A percentile compares a stretch with the other conserved stretches of the same genome.
phyloP scores from a whole-genome alignment of 345 rosid genomes.

The Citrus maxima region DNA sequence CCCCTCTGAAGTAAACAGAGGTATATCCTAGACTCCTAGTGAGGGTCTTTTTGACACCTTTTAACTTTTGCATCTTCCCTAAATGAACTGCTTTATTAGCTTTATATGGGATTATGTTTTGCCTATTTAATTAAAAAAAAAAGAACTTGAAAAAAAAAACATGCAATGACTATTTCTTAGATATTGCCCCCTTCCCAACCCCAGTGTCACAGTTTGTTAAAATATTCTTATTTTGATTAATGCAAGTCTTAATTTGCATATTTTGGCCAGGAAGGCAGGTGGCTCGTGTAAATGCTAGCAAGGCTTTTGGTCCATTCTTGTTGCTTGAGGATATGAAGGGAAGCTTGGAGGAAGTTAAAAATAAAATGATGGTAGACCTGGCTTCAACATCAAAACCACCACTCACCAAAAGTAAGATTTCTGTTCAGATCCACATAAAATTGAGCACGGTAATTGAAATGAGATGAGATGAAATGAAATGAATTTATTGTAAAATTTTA shows the following conservation, averaged over 20 bases:
- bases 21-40: conserved; percentile 21
- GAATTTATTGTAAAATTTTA: too few species aligned
- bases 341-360: conserved; percentile 48
- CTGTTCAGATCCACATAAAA: too few species aligned
- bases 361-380: conserved; percentile 58
- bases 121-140: too few species aligned
- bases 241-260: not conserved
- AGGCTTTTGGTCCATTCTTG: conserved; percentile 53
- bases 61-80: not conserved
- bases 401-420: conserved; percentile 54
- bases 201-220: not conserved
- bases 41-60: not conserved
- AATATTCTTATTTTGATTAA: not conserved
- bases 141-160: too few species aligned
- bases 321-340: conserved; percentile 56
- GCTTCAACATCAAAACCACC: conserved; percentile 85
- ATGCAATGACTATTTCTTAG: not conserved
- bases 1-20: conserved; percentile 66
- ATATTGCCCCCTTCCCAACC: not conserved
- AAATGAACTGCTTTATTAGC: not conserved
- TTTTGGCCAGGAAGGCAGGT: conserved; percentile 57
- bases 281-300: conserved; percentile 65
- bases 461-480: too few species aligned
- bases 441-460: too few species aligned
- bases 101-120: too few species aligned